phyloP scores from a whole-genome alignment of 345 rosid species.

The Gossypium ekmanianum region DNA sequence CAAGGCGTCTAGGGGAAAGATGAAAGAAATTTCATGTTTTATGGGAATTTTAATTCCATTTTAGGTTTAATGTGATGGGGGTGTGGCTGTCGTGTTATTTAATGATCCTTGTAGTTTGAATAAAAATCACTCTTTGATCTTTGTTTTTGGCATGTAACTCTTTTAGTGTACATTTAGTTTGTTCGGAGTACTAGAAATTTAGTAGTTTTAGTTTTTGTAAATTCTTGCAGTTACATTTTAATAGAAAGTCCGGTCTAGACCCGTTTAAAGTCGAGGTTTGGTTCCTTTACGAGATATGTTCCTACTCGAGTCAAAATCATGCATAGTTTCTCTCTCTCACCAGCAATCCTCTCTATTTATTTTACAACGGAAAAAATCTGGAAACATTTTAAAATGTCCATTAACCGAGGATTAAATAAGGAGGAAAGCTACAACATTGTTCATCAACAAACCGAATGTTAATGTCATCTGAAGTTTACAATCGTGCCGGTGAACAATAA shows the following conservation, averaged over 20 bases:
- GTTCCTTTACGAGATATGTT: too few relatives aligned
- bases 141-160: not conserved
- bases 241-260: not conserved
- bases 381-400: not conserved
- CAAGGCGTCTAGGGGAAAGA: conserved; percentile 66
- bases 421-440: not conserved
- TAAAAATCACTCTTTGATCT: not conserved
- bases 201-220: not conserved
- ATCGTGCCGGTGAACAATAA: not conserved
- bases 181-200: not conserved
- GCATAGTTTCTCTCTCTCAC: not conserved
- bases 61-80: not conserved
- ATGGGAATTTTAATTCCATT: conserved; percentile 13
- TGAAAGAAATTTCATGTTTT: conserved; percentile 27
- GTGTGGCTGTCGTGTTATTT: not conserved
- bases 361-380: not conserved
- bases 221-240: not conserved
- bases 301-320: too few relatives aligned
- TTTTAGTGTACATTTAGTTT: not conserved
- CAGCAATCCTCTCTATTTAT: not conserved
- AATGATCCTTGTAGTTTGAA: not conserved
- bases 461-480: not conserved
- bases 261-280: not conserved
- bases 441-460: not conserved
- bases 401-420: not conserved